phyloP scores from a whole-genome alignment of 2,329 filamentous ascomycete genomes.

The Macrophomina pseudophaseolina region DNA sequence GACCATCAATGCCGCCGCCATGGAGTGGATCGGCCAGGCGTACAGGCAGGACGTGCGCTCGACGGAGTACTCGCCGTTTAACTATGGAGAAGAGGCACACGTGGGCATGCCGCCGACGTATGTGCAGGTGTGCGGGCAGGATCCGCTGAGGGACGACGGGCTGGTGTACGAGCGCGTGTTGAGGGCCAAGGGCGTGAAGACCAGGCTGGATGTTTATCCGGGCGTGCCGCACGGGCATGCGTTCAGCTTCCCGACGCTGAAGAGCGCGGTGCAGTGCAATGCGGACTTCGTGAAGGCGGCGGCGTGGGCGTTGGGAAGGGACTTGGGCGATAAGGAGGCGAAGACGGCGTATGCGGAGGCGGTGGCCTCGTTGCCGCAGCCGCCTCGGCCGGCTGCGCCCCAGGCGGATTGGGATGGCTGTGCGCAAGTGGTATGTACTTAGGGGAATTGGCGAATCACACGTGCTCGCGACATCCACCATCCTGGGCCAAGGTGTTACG shows the following conservation, averaged over 20 bases:
- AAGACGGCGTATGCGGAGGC: background rate
- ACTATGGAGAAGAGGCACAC: background rate
- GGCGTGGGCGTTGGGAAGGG: background rate
- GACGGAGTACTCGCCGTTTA: background rate
- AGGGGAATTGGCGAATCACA: too few relatives aligned
- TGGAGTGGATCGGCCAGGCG: background rate
- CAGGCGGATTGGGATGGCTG: background rate
- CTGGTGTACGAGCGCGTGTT: conserved; percentile 28
- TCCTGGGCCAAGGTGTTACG: too few relatives aligned
- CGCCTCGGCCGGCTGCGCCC: background rate
- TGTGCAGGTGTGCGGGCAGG: conserved; percentile 28
- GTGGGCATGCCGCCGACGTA: conserved; percentile 25
- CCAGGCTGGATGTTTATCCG: conserved; percentile 28
- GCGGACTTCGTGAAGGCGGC: background rate
- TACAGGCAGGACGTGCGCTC: conserved; percentile 1
- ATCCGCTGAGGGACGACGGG: conserved; percentile 28
- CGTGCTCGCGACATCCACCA: too few relatives aligned
- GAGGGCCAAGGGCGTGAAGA: conserved; percentile 27
- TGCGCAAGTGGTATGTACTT: too few relatives aligned
- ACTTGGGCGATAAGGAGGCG: background rate
- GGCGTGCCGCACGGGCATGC: conserved; percentile 26
- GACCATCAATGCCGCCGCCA: background rate
- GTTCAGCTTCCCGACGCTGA: background rate
- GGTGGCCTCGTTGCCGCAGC: background rate
- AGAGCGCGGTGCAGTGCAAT: background rate